Percentiles rank a stretch among this genome's conserved stretches.
Conservation (phyloP, 2,329 filamentous ascomycete genomes). For the Teratosphaeriaceae sp. region DNA sequence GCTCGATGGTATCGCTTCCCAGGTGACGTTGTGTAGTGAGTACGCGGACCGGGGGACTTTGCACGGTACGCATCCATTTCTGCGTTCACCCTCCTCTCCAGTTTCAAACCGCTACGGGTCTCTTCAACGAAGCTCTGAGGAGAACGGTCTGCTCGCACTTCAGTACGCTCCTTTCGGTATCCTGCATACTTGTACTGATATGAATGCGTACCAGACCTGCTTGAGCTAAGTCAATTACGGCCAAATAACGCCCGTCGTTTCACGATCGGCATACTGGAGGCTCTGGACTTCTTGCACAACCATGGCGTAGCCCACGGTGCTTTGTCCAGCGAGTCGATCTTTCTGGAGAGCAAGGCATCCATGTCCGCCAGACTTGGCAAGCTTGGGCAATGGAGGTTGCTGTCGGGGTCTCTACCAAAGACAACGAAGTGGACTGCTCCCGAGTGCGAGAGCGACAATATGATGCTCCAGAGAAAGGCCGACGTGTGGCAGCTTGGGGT, state of each 20-base stretch:
- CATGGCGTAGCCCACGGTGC: conserved; percentile 66
- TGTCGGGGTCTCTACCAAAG: conserved; percentile 42
- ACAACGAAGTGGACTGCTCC: conserved; percentile 20
- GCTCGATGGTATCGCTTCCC: conserved; percentile 14
- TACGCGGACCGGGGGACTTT: conserved; percentile 55
- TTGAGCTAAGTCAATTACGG: conserved; percentile 66
- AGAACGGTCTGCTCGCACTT: too few relatives aligned
- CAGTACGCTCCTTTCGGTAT: too few relatives aligned
- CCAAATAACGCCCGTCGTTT: conserved; percentile 74
- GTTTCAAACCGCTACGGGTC: too few relatives aligned
- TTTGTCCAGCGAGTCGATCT: conserved; percentile 17
- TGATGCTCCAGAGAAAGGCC: conserved; percentile 57
- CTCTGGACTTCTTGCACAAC: conserved; percentile 77
- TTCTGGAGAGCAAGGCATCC: conserved; percentile 16
- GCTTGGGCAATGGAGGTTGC: conserved; percentile 31
- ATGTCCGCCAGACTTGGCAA: conserved; percentile 52
- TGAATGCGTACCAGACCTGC: conserved; percentile 48
- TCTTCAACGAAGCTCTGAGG: too few relatives aligned
- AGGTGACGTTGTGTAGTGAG: conserved; percentile 22
- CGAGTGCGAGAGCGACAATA: conserved; percentile 6
- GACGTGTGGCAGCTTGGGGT: conserved; percentile 96
- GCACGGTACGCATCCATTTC: conserved; percentile 31
- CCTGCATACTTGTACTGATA: too few relatives aligned
- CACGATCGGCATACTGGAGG: conserved; percentile 88
- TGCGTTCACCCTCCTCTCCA: not conserved